Percentiles rank a stretch among this genome's conserved stretches.
phyloP scores from a whole-genome alignment of 768 basidiomycete genomes.

The Lentinula sp. region DNA sequence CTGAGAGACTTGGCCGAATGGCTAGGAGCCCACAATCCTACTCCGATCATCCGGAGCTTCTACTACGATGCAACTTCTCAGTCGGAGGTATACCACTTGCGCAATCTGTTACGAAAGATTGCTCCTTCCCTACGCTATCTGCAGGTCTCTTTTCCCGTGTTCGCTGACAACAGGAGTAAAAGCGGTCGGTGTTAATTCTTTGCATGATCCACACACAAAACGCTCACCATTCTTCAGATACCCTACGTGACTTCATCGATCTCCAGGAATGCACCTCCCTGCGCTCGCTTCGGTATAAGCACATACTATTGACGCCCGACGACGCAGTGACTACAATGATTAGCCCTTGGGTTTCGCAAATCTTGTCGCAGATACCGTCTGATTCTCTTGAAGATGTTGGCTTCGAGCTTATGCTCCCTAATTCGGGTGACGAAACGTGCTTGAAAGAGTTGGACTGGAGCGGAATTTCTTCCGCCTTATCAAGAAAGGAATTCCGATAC shows the following conservation, averaged over 20 bases:
- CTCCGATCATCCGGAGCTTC: slow-evolving; percentile 3
- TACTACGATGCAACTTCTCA: slow-evolving; percentile 1
- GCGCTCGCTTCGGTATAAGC: slow-evolving; percentile 5
- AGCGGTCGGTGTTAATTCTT: neutral
- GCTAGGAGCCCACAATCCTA: neutral
- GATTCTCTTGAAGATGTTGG: neutral
- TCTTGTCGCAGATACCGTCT: neutral
- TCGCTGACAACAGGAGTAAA: neutral
- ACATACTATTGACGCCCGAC: neutral
- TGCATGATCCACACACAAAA: neutral
- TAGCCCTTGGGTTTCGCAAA: neutral
- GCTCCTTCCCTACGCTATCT: neutral
- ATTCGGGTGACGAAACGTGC: neutral
- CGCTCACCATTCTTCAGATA: neutral
- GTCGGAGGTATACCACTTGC: neutral
- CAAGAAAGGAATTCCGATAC: neutral
- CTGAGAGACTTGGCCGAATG: slow-evolving; percentile 3
- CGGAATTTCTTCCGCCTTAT: neutral
- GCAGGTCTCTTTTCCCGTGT: slow-evolving; percentile 3
- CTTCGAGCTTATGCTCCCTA: slow-evolving; percentile 3
- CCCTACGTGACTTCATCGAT: neutral
- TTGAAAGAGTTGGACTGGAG: slow-evolving; percentile 3
- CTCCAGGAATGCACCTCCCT: slow-evolving; percentile 1
- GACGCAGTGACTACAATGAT: neutral
- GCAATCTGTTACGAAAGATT: neutral